Conservation (phyloP, 2,329 filamentous ascomycete genomes). For the Ophiostoma quercus region DNA sequence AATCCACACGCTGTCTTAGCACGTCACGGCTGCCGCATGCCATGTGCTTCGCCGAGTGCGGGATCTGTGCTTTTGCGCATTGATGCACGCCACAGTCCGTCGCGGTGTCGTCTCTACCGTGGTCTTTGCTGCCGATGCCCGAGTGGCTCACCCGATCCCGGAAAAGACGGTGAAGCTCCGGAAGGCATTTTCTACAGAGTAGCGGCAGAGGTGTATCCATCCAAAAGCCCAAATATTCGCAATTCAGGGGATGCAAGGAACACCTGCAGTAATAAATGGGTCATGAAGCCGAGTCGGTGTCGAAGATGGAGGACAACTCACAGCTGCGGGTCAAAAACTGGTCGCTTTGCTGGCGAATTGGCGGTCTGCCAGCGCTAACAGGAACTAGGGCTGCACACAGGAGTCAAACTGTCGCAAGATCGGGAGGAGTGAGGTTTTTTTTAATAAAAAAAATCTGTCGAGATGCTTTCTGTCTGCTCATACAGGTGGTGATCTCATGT, state of each 20-base stretch:
- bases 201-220: neutral
- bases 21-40: neutral
- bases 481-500: neutral
- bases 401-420: neutral
- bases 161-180: constrained; percentile 5
- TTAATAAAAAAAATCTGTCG: neutral
- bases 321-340: constrained; percentile 5
- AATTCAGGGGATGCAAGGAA: constrained; percentile 6
- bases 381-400: neutral
- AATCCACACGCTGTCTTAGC: neutral
- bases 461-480: neutral
- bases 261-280: neutral
- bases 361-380: constrained; percentile 12
- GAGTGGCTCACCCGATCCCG: constrained; percentile 5
- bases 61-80: neutral
- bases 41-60: neutral
- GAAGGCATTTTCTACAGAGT: too few relatives aligned
- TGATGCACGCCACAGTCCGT: neutral
- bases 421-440: neutral
- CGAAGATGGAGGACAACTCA: constrained; percentile 11
- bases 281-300: neutral
- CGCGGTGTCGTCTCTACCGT: neutral
- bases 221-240: neutral
- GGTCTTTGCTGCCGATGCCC: neutral
- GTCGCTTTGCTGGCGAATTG: constrained; percentile 8